phyloP scores from a whole-genome alignment of 2,329 filamentous ascomycete species.

The Metarhizium robertsii region DNA sequence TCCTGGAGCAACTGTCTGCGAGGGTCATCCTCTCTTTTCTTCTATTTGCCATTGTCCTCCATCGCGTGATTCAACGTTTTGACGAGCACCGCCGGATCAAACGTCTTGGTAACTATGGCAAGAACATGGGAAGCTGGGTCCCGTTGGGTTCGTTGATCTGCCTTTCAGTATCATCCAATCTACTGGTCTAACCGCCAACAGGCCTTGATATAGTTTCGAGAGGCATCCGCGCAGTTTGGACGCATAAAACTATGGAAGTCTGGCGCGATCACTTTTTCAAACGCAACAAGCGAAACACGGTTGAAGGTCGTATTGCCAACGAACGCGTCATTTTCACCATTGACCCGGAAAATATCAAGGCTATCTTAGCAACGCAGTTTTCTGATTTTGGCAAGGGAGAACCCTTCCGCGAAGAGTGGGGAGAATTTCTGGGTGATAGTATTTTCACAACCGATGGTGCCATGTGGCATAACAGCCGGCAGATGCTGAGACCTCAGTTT shows the following conservation, averaged over 20 bases:
- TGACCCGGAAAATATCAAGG: constrained; percentile 49
- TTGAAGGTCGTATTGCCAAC: constrained; percentile 52
- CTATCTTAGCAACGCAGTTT: constrained; percentile 46
- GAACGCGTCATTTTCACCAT: constrained; percentile 32
- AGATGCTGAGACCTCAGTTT: constrained; percentile 79
- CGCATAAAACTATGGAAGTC: constrained; percentile 48
- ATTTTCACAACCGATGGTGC: constrained; percentile 75
- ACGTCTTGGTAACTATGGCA: constrained; percentile 34
- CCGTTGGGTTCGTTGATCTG: constrained; percentile 34
- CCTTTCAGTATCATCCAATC: background rate
- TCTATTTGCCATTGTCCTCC: constrained; percentile 27
- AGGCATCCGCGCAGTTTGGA: constrained; percentile 42
- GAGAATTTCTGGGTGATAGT: constrained; percentile 42
- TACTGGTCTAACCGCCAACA: constrained; percentile 4
- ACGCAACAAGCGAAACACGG: constrained; percentile 39
- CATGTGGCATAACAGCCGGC: constrained; percentile 71
- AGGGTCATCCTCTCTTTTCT: constrained; percentile 27
- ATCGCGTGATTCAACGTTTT: constrained; percentile 26
- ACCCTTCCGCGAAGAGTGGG: constrained; percentile 31
- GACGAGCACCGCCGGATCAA: constrained; percentile 34
- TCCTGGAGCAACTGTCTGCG: constrained; percentile 34
- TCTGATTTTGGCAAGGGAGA: constrained; percentile 41
- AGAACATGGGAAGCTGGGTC: constrained; percentile 23
- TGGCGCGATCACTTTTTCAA: constrained; percentile 47
- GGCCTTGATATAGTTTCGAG: constrained; percentile 56